Evolutionary conservation across 805 yeast species (phyloP), one percentile per base, ranked within the genome.

Genomic region (Suhomyces emberorum): DNA sequence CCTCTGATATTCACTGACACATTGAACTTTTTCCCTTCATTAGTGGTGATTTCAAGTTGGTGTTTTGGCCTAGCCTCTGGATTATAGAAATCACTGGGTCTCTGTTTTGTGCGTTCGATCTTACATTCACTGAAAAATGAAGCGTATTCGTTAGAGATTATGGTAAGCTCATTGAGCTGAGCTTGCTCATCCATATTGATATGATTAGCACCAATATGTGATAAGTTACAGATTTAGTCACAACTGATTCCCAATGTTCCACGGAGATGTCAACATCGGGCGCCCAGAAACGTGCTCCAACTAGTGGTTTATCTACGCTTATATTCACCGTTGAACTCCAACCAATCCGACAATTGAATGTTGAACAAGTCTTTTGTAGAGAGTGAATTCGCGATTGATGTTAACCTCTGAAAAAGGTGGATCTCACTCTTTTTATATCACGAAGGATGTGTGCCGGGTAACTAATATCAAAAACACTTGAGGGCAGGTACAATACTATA

Each of bases 241-340:
- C 69, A 63, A 63, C 70, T 63, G 70, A 63, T 63, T 63, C 70
- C 70, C 70, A 63, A 52, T 56, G 54, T 62, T 55, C 64, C 70
- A 63, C 49, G 43, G 34, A 38, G 35, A 33, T 51, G 64, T 63
- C 70, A 63, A 62, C 56, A 60, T 48, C 70, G 52, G 70, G 70
- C 68, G 70, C 70, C 70, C 70, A 63, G 70, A 48, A 63, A 63
- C 70, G 69, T 61, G 63, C 70, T 59, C 67, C 67, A 44, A 44
- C 42, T 34, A 49, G 47, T 47, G 68, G 66, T 63, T 52, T 24
- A 26, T 63, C 55, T 63, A 62, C 69, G 69, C 69, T 49, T 58
- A 12, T 39, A 43, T 52, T 44, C 68, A 58, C 62, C 46, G 21
- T 51, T 50, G 46, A 54, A 43, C 61, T 60, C 49, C 54, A 35